Evolutionary conservation across 2,329 filamentous ascomycete genomes (phyloP), one percentile per base, ranked within the genome.

Genomic region (Ophiocordyceps camponoti-leonardi): DNA sequence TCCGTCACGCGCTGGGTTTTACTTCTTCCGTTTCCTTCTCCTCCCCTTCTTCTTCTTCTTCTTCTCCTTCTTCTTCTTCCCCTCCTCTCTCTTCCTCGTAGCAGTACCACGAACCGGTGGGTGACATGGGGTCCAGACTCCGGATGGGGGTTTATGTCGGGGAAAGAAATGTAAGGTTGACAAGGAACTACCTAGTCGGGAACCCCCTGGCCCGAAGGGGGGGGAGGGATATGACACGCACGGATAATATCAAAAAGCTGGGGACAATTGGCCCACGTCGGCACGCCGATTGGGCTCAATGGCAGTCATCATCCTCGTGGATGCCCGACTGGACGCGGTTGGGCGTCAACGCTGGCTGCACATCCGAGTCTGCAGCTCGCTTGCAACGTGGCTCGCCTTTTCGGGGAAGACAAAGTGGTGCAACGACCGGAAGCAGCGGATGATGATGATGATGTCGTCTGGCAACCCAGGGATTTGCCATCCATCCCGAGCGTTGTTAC

Each of bases 351-450:
- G 22, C 33, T 42, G 18, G 40, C 44, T 55, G 51, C 49, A 53
- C 54, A 52, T 50, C 50, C 53, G 50, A 47, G 47, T 23, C 13
- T 23, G 41, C 41, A 41, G 16, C 39, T 41, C 6, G 22, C 42
- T 52, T 60, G 58, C 59, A 60, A 61, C 58, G 58, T 61, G 59
- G 59, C 59, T 56, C 55, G 54, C 50, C 49, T 58, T 51, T 40
- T 19, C 39, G 13, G 20, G 35, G n/a, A 37, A 18, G 16, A 37
- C 35, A n/a, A 37, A 2, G 35, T n/a, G 40, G 40, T 42, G 40
- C 40, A 26, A 42, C 40, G 40, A 19, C 40, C 35, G 35, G 35
- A 18, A 18, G 16, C 35, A 37, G 35, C 16, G 23, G n/a, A n/a
- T n/a, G n/a, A n/a, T n/a, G 23, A 26, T 26, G 23, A 26, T 26